Evolutionary conservation across 139 green algal species (phyloP).

Genomic region (Astrephomene gubernaculifera): DNA sequence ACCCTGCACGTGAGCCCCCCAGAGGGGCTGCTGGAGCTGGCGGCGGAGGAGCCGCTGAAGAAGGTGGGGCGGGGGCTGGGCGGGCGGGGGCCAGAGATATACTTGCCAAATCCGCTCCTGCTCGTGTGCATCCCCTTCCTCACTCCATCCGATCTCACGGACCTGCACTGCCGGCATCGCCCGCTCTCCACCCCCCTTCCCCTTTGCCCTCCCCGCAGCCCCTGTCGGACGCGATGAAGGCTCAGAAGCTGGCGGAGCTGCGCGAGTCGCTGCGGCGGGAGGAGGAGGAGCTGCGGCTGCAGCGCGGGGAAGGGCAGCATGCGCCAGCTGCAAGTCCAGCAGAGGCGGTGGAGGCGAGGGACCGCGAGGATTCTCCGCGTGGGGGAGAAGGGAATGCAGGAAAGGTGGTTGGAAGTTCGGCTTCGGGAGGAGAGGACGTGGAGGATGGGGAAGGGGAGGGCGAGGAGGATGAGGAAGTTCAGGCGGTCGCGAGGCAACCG

Average conservation of each 20-base stretch:
- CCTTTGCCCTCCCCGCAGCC: background rate
- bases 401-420: background rate
- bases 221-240: constrained; percentile 26
- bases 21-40: constrained; percentile 57
- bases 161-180: background rate
- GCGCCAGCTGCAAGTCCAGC: background rate
- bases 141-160: background rate
- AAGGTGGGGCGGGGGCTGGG: constrained; percentile 23
- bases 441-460: background rate
- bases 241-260: constrained; percentile 27
- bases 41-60: constrained; percentile 18
- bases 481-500: background rate
- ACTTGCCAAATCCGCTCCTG: background rate
- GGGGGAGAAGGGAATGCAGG: background rate
- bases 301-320: background rate
- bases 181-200: background rate
- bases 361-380: background rate
- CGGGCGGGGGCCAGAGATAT: background rate
- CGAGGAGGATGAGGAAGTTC: background rate
- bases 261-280: background rate
- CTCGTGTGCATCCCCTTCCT: background rate
- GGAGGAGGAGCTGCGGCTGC: background rate
- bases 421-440: background rate
- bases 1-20: constrained; percentile 50
- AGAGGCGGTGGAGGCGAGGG: background rate